A percentile compares a stretch with the other conserved stretches of the same genome.
These are phyloP conservation scores for Corrigiola litoralis DNA, from an alignment of 179 eudicot genomes.

Conservation along the genomic window DNA sequence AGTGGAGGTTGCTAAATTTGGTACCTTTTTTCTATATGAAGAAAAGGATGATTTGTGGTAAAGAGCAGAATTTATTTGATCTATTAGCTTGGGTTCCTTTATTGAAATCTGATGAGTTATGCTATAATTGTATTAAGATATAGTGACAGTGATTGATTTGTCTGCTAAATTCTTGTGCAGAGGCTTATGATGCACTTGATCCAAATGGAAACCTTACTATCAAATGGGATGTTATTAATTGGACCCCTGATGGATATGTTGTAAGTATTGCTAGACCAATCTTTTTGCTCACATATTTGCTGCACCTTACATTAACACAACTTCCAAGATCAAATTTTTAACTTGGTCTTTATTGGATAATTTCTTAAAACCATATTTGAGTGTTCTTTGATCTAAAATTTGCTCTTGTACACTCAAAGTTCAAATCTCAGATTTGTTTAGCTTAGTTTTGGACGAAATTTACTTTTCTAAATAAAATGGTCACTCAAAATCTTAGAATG, in stretches of 20 bases:
- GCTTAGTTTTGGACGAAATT: no score
- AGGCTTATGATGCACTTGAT: conserved; percentile 48
- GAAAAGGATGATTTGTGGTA: conserved; percentile 9
- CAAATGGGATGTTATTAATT: conserved; percentile 38
- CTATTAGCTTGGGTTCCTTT: conserved; percentile 2
- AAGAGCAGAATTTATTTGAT: conserved; percentile 6
- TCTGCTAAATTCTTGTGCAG: conserved; percentile 19
- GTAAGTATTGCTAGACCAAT: conserved; percentile 27
- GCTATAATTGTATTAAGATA: conserved; percentile 13
- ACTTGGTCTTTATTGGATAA: no score
- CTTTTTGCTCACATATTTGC: background rate
- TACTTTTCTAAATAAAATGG: no score
- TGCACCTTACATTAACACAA: no score
- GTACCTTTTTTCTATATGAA: conserved; percentile 1
- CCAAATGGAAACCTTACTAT: conserved; percentile 43
- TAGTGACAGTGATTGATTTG: background rate
- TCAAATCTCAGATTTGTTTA: no score
- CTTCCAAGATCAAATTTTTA: no score
- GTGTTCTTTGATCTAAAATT: no score
- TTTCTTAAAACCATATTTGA: no score
- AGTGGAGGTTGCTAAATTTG: conserved; percentile 5
- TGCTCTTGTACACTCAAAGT: no score
- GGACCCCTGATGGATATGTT: conserved; percentile 48
- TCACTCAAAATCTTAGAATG: no score
- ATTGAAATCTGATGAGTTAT: background rate